phyloP scores from a whole-genome alignment of 768 basidiomycete species.

The Amyloporia xantha region DNA sequence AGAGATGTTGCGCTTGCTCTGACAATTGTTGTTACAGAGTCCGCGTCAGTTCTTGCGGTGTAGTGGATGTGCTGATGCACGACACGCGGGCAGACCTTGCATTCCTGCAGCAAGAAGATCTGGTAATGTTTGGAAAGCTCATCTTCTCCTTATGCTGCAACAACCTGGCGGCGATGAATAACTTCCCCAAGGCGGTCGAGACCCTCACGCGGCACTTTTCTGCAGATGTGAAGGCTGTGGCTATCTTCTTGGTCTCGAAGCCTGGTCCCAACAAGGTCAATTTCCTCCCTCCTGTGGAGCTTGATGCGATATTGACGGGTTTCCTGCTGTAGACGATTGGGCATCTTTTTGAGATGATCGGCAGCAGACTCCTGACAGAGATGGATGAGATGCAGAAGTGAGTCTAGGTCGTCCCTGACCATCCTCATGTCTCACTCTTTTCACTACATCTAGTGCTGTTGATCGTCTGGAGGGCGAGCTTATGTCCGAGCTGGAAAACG shows the following conservation, averaged over 20 bases:
- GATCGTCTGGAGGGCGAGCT: slow-evolving; percentile 83
- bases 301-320: too few relatives aligned
- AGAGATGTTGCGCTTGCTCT: neutral
- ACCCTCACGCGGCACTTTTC: slow-evolving; percentile 68
- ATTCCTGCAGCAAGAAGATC: slow-evolving; percentile 79
- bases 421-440: neutral
- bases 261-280: slow-evolving; percentile 56
- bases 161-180: slow-evolving; percentile 52
- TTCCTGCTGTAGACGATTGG: slow-evolving; percentile 52
- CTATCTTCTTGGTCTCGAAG: slow-evolving; percentile 72
- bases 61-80: slow-evolving; percentile 79
- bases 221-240: slow-evolving; percentile 73
- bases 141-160: slow-evolving; percentile 74
- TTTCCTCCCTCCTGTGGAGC: too few relatives aligned
- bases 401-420: slow-evolving; percentile 3
- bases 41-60: slow-evolving; percentile 80
- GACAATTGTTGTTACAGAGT: slow-evolving; percentile 38
- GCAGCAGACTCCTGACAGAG: slow-evolving; percentile 64
- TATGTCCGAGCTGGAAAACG: slow-evolving; percentile 89
- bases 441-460: slow-evolving; percentile 44
- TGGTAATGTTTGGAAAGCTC: slow-evolving; percentile 79
- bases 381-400: slow-evolving; percentile 83
- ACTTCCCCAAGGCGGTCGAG: slow-evolving; percentile 69
- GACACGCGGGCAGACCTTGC: slow-evolving; percentile 52
- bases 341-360: slow-evolving; percentile 76